A percentile compares a stretch with the other conserved stretches of the same genome.
phyloP scores from a whole-genome alignment of 345 rosid genomes.

The Gossypium rotundifolium region DNA sequence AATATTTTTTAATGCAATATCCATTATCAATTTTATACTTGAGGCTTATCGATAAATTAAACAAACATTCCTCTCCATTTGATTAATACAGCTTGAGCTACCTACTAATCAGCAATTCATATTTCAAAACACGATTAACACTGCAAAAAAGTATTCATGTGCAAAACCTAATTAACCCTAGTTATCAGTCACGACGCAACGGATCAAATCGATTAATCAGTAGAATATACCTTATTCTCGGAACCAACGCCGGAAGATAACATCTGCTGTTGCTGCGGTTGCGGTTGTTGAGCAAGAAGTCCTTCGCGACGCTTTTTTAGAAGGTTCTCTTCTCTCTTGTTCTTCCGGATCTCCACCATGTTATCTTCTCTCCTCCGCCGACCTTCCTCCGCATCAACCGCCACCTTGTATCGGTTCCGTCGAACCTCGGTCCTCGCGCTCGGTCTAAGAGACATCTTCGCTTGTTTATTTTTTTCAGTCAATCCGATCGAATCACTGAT shows the following conservation, averaged over 20 bases:
- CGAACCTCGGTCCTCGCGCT: constrained; percentile 65
- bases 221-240: constrained; percentile 35
- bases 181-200: neutral
- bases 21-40: neutral
- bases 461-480: neutral
- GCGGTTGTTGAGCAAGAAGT: constrained; percentile 24
- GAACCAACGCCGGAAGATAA: constrained; percentile 25
- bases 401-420: constrained; percentile 57
- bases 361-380: constrained; percentile 74
- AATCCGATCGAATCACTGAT: constrained; percentile 11
- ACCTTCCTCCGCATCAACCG: constrained; percentile 74
- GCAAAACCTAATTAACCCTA: constrained; percentile 8
- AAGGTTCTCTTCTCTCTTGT: constrained; percentile 63
- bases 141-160: neutral
- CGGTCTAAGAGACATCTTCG: constrained; percentile 62
- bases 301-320: constrained; percentile 75
- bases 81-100: neutral
- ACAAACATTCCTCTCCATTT: neutral
- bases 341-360: constrained; percentile 86
- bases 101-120: neutral
- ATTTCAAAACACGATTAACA: neutral
- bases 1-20: neutral
- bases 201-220: constrained; percentile 2
- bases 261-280: constrained; percentile 22
- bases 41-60: neutral